Base-by-base conservation (phyloP, 2,329 filamentous ascomycete genomes). In the Fusarium tuaranense region DNA sequence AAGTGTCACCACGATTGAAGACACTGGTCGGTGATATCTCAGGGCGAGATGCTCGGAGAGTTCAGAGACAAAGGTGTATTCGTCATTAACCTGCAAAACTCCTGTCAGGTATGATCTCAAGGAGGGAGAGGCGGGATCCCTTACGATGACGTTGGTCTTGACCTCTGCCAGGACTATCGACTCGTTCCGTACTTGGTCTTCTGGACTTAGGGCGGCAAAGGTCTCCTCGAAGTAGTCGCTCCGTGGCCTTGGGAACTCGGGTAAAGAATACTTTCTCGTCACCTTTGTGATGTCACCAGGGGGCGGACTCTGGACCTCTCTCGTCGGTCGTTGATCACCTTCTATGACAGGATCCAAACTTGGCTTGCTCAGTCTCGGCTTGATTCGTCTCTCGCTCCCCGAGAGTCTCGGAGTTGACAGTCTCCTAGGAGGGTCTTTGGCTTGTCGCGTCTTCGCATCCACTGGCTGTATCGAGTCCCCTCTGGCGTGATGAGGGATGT, bases 1-100 rank as follows among this genome's bases (percentile, higher is more conserved):
- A n/a, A 97, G 84, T 2, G 90, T 92, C 57, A 97, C 90, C 79
- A 94, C 90, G 68, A 97, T 91, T 10, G 91, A 93, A 3, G 91
- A 90, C 67, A 94, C 88, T 4, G 94, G 91, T 32, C 94, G 90
- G 70, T 93, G 91, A 80, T 95, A 98, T 57, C 94, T 90, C 69
- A 90, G 88, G 2, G 94, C 93, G 18, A 98, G 86, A 71, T 92
- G 90, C 74, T 92, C 89, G 5, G 93, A 92, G 20, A 97, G 86
- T 78, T 93, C 91, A 13, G 91, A 93, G 60, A 95, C 91, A 74
- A 97, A 90, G 10, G 89, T 91, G 78, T 91, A 92, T 77, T 95
- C 92, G 79, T 96, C 93, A 74, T 92, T 89, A 78, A 95, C 90
- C 91, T 95, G 58, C 51, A 13, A 10, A 34, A 22, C 18, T 39